Percentiles rank a stretch among this genome's conserved stretches.
These are phyloP conservation scores for Rhodomyrtus tomentosa DNA, from an alignment of 345 rosid genomes.

Conservation along the genomic window DNA sequence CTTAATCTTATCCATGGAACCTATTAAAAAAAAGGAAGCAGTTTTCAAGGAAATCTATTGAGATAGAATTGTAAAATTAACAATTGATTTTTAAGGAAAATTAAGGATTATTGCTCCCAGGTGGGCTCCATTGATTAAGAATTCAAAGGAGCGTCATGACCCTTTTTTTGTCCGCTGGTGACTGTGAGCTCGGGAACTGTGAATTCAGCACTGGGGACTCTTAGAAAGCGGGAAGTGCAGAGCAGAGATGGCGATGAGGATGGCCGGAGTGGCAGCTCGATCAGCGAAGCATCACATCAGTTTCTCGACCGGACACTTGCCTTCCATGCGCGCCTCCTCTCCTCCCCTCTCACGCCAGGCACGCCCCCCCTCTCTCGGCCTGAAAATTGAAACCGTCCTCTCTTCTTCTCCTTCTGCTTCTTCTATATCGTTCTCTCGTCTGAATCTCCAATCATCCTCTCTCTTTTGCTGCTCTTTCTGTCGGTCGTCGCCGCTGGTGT, in stretches of 20 bases:
- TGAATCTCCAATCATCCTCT: background rate
- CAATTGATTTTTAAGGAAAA: background rate
- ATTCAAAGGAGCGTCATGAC: too few relatives aligned
- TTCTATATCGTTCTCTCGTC: background rate
- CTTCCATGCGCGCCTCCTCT: slow-evolving; percentile 13
- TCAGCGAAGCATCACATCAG: background rate
- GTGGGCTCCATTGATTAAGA: too few relatives aligned
- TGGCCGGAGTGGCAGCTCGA: background rate
- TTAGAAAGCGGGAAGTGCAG: background rate
- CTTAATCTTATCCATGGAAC: background rate
- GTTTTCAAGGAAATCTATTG: background rate
- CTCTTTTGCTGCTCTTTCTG: background rate
- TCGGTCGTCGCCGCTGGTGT: background rate
- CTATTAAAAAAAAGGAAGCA: background rate
- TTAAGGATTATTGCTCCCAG: background rate
- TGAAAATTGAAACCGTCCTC: too few relatives aligned
- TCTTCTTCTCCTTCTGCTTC: background rate
- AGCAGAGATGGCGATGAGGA: background rate
- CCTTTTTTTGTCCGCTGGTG: background rate
- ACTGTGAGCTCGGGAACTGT: background rate
- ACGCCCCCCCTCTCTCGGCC: background rate
- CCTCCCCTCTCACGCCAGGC: slow-evolving; percentile 10
- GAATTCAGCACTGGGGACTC: background rate
- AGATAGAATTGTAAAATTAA: background rate
- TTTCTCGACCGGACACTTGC: slow-evolving; percentile 2